Percentiles rank a stretch among this genome's conserved stretches.
These are phyloP conservation scores for Olyra latifolia DNA, from an alignment of 176 grass and related monocot species.

Conservation along the genomic window DNA sequence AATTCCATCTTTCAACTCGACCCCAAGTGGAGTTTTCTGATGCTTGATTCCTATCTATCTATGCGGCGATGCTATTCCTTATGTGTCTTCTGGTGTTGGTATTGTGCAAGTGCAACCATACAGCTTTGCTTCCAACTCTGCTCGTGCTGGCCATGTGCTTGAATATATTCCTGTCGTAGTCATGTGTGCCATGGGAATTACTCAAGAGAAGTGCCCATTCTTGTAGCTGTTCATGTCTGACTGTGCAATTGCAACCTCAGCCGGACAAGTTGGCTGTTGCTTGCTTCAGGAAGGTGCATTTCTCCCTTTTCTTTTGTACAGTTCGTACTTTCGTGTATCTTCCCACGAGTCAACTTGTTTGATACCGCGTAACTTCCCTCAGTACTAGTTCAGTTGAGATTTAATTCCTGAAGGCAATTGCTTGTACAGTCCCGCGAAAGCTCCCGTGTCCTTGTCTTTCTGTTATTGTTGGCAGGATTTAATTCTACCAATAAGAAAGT, in stretches of 20 bases:
- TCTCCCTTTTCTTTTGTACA: constrained; percentile 19
- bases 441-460: constrained; percentile 11
- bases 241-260: constrained; percentile 28
- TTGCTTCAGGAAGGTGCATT: constrained; percentile 37
- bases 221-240: constrained; percentile 18
- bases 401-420: constrained; percentile 7
- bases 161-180: constrained; percentile 43
- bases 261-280: constrained; percentile 22
- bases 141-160: constrained; percentile 15
- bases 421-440: constrained; percentile 9
- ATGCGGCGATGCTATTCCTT: constrained; percentile 12
- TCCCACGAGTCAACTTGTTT: constrained; percentile 13
- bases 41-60: constrained; percentile 28
- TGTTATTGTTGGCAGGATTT: constrained; percentile 12
- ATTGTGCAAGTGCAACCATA: constrained; percentile 3
- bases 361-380: background rate
- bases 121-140: background rate
- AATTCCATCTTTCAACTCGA: background rate
- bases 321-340: constrained; percentile 18
- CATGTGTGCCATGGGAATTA: constrained; percentile 15
- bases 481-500: constrained; percentile 20
- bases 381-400: constrained; percentile 20
- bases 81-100: constrained; percentile 45
- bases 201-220: background rate
- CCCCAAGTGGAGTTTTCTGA: constrained; percentile 19